Evolutionary conservation across 2,329 filamentous ascomycete genomes (phyloP), one percentile per base, ranked within the genome.

Genomic region (Paecilomyces fulvus): DNA sequence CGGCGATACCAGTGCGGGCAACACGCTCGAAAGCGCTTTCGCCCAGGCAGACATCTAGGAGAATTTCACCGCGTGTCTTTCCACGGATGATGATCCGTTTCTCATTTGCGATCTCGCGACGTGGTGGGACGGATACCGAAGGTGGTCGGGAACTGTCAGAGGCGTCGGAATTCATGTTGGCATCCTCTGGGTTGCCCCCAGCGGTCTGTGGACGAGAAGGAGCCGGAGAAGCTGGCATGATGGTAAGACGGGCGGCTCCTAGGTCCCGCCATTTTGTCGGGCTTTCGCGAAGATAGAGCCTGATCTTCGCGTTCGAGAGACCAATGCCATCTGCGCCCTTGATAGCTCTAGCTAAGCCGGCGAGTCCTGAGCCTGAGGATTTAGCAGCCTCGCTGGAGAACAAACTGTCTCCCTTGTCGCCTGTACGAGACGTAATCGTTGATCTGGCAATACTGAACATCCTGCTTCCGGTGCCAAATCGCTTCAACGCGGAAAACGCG

Each of bases 261-360:
- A 92, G 85, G 69, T 97, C 92, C 59, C 90, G 86, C 94, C 94
- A 99, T 69, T 92, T 92, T 52, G 84, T 84, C 11, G 83, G 79
- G 9, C 77, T 78, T 58, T 91, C 87, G 52, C 92, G 85, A 52
- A 89, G 79, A 70, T 97, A 96, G 11, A 97, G 82, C 33, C 91
- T 82, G 63, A 96, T 89, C 64, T 92, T 92, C 53, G 92, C 84
- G 65, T 94, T 91, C 7, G 71, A 72, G 5, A 76, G 64, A 55
- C 86, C 86, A 56, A 90, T 85, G 55, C 86, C 88, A 21, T 84
- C 80, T 20, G 78, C 79, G 55, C 77, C 75, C 50, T 79, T 75
- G 52, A 73, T 79, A 5, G 76, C 76, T 10, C 70, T 75, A 59
- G 69, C 70, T 20, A 73, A 69, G 73, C 77, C 58, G 78, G 77